Evolutionary conservation across 495 filamentous ascomycete species (phyloP).

Genomic region (Schizothecium vesticola): DNA sequence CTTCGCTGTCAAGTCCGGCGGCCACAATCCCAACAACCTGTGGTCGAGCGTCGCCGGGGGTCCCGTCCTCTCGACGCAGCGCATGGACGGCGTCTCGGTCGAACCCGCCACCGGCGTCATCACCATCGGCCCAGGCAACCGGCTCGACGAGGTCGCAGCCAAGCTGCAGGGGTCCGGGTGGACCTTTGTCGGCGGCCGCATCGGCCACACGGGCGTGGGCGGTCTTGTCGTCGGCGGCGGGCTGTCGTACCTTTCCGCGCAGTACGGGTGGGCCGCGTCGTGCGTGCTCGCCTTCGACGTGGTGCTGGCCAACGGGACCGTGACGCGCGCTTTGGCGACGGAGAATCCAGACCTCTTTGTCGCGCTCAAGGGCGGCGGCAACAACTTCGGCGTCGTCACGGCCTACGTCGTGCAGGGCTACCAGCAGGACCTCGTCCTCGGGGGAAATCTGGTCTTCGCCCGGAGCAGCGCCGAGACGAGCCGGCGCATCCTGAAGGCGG

Average conservation of each 20-base stretch:
- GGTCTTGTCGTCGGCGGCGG: slow-evolving; percentile 43
- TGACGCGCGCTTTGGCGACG: slow-evolving; percentile 43
- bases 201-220: slow-evolving; percentile 40
- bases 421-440: slow-evolving; percentile 46
- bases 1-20: slow-evolving; percentile 49
- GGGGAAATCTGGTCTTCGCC: slow-evolving; percentile 50
- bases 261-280: slow-evolving; percentile 55
- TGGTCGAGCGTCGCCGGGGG: slow-evolving; percentile 51
- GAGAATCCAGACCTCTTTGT: slow-evolving; percentile 37
- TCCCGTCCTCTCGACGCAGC: slow-evolving; percentile 47
- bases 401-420: slow-evolving; percentile 45
- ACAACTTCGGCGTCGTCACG: slow-evolving; percentile 50
- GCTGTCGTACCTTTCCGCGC: slow-evolving; percentile 45
- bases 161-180: too few relatives aligned
- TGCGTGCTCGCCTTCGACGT: slow-evolving; percentile 51
- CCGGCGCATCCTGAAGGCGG: slow-evolving; percentile 41
- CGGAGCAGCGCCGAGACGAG: slow-evolving; percentile 34
- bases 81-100: slow-evolving; percentile 41
- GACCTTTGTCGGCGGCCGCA: too few relatives aligned
- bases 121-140: slow-evolving; percentile 42
- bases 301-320: slow-evolving; percentile 50
- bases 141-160: slow-evolving; percentile 46
- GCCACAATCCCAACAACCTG: slow-evolving; percentile 47
- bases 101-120: slow-evolving; percentile 40
- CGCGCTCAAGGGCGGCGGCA: slow-evolving; percentile 44